Evolutionary conservation across 768 basidiomycete species (phyloP).

Genomic region (Neoboletus magnificus): DNA sequence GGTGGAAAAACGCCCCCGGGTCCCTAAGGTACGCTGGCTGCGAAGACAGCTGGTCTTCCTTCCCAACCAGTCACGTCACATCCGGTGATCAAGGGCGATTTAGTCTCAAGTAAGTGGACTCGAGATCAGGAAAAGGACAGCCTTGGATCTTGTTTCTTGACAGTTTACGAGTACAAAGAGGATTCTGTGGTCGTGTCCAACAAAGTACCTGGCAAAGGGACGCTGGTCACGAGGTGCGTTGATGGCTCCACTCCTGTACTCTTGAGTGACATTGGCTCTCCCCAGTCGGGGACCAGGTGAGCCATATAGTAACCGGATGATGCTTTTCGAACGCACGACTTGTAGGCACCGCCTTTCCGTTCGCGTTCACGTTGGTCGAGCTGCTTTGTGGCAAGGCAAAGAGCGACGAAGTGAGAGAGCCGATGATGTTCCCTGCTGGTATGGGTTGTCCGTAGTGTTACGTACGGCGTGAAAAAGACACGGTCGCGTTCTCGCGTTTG

Average conservation of each 20-base stretch:
- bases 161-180: slow-evolving; percentile 74
- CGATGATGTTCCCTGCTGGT: slow-evolving; percentile 68
- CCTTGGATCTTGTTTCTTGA: neutral
- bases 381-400: slow-evolving; percentile 61
- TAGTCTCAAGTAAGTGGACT: slow-evolving; percentile 48
- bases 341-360: slow-evolving; percentile 71
- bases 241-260: neutral
- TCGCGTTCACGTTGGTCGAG: slow-evolving; percentile 75
- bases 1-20: neutral
- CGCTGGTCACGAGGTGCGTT: slow-evolving; percentile 70
- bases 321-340: neutral
- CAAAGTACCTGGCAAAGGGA: slow-evolving; percentile 35
- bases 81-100: slow-evolving; percentile 58
- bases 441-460: slow-evolving; percentile 41
- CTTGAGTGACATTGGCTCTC: neutral
- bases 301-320: neutral
- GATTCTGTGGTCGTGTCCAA: slow-evolving; percentile 66
- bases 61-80: slow-evolving; percentile 74
- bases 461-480: slow-evolving; percentile 18
- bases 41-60: slow-evolving; percentile 57
- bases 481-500: slow-evolving; percentile 9
- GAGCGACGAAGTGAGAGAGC: slow-evolving; percentile 55
- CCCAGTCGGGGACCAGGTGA: slow-evolving; percentile 69
- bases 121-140: neutral
- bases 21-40: slow-evolving; percentile 63